Conservation (phyloP, 2,329 filamentous ascomycete genomes). For the Claviceps sp. region DNA sequence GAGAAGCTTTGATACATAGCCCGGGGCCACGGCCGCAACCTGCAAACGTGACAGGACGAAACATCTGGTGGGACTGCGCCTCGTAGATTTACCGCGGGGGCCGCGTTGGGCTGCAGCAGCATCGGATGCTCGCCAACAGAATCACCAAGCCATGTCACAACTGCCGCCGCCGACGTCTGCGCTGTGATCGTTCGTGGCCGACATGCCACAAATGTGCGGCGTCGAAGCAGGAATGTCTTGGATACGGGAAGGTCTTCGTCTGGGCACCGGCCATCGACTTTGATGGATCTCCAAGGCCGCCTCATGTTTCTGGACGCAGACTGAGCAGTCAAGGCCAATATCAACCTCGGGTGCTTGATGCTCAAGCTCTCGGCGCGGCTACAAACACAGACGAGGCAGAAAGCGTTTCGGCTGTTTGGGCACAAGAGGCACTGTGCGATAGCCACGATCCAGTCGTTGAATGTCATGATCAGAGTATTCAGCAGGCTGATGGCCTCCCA, state of each 20-base stretch:
- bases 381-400: background rate
- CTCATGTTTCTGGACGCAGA: slow-evolving; percentile 11
- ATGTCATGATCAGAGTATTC: background rate
- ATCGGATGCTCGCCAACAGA: slow-evolving; percentile 20
- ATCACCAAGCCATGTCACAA: slow-evolving; percentile 42
- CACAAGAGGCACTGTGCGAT: background rate
- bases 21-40: background rate
- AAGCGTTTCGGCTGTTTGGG: background rate
- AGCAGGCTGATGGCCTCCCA: background rate
- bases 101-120: background rate
- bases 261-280: slow-evolving; percentile 43
- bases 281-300: slow-evolving; percentile 29
- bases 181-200: slow-evolving; percentile 47
- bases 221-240: slow-evolving; percentile 44
- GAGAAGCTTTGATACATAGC: background rate
- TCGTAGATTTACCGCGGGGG: background rate
- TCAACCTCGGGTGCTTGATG: background rate
- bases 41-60: background rate
- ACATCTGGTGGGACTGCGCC: background rate
- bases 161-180: slow-evolving; percentile 45
- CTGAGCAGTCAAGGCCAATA: background rate
- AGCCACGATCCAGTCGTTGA: background rate
- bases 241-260: slow-evolving; percentile 46
- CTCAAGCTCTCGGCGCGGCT: background rate
- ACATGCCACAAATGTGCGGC: slow-evolving; percentile 45